Conservation (phyloP, 2,329 filamentous ascomycete species). For the Tolypocladium capitatum region DNA sequence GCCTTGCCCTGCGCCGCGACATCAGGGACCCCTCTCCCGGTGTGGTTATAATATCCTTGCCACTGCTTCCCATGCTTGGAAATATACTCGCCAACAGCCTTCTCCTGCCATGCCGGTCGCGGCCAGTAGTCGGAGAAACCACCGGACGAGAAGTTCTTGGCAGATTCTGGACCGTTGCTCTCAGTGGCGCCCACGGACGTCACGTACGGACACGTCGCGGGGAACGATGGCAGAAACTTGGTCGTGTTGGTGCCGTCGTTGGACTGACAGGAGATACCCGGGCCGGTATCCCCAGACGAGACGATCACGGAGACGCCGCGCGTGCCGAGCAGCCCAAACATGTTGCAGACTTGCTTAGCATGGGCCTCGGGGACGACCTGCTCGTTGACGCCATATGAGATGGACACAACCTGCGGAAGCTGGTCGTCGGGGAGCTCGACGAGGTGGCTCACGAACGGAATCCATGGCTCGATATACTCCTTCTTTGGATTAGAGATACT, state of each 20-base stretch:
- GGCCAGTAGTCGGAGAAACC: conserved; percentile 36
- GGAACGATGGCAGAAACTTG: conserved; percentile 21
- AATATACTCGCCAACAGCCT: conserved; percentile 31
- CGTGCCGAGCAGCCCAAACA: conserved; percentile 51
- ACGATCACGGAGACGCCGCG: conserved; percentile 56
- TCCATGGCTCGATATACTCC: conserved; percentile 49
- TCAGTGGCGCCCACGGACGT: conserved; percentile 49
- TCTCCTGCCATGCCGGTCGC: conserved; percentile 30
- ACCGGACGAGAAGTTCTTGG: conserved; percentile 37
- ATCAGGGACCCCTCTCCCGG: conserved; percentile 48
- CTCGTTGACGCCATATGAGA: conserved; percentile 61
- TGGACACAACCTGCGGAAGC: conserved; percentile 50
- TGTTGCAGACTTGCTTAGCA: conserved; percentile 34
- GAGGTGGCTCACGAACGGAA: conserved; percentile 49
- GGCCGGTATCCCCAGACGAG: conserved; percentile 43
- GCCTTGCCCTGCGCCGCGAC: conserved; percentile 38
- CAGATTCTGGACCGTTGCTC: conserved; percentile 34
- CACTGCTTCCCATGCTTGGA: conserved; percentile 33
- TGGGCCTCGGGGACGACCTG: conserved; percentile 48
- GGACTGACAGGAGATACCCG: conserved; percentile 21
- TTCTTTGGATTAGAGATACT: conserved; percentile 16
- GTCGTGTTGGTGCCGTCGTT: conserved; percentile 21
- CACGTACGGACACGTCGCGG: conserved; percentile 42
- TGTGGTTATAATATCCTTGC: conserved; percentile 27
- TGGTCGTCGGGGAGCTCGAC: conserved; percentile 36